Base-by-base conservation (phyloP, 768 basidiomycete genomes). In the Multifurca ochricompacta region DNA sequence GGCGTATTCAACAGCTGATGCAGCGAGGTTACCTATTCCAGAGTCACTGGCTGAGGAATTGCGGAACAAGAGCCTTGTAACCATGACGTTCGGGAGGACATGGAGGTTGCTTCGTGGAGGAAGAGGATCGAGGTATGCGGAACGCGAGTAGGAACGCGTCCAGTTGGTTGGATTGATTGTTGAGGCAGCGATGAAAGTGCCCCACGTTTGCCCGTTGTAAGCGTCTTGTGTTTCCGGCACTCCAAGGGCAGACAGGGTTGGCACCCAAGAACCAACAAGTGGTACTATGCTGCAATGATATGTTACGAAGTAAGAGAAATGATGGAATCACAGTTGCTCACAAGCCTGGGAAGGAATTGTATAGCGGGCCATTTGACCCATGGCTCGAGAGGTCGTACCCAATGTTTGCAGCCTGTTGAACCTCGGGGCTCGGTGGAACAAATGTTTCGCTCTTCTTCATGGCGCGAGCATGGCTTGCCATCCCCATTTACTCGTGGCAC, bases 91-190 rank as follows among this genome's bases (percentile, higher is more conserved):
- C 8, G 78, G 70, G 21, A 87, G 71, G 56, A 88, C 77, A 62
- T 80, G 77, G 36, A 87, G 74, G 63, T 87, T 87, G 51, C 73
- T 53, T 40, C 83, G 77, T 19, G 80, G 75, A 0, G 82, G 79
- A 1, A 84, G 72, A 4, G 78, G 73, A 66, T 85, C 84, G 65
- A 83, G 79, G 71, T 84, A 84, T 3, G 73, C 77, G 1, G 81
- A 75, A 54, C 78, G 74, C n/a, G 82, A 73, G 68, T 84, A 84
- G 1, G 78, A 81, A 42, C 83, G 76, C 11, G 81, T 82, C 71
- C 76, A 78, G 68, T 83, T 84, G 25, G 70, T 51, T 1, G 79
- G 77, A 67, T 85, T 85, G 64, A 87, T 80, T 6, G 75, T 71
- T 5, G 76, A 76, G 3, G 81, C 74, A 0, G 81, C 73, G 62